Evolutionary conservation across 2,329 filamentous ascomycete species (phyloP).

Genomic region (Hansfordia pulvinata): DNA sequence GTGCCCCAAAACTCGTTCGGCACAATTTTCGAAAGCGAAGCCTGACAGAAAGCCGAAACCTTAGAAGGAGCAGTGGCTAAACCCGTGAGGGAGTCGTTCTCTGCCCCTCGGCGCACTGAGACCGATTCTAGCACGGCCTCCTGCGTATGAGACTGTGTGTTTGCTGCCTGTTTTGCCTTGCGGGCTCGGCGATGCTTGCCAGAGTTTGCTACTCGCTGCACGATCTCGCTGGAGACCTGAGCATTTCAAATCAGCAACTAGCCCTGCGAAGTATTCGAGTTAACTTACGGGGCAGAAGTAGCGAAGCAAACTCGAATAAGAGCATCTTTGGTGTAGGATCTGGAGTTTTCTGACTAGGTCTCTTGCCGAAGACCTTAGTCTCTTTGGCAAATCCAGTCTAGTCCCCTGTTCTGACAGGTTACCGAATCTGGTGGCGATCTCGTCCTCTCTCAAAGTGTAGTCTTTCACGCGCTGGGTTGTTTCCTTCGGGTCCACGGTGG

Average conservation of each 20-base stretch:
- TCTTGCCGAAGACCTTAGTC: conserved; percentile 49
- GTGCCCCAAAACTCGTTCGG: conserved; percentile 64
- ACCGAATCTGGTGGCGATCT: conserved; percentile 41
- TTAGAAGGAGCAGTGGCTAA: conserved; percentile 52
- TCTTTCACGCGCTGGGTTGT: conserved; percentile 68
- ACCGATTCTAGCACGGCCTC: no score
- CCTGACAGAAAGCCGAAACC: conserved; percentile 80
- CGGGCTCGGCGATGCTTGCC: no score
- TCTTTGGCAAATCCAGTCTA: conserved; percentile 38
- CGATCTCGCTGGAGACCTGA: no score
- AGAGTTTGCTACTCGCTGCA: no score
- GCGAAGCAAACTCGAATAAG: conserved; percentile 64
- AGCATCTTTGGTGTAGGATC: conserved; percentile 56
- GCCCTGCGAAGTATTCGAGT: no score
- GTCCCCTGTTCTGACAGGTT: conserved; percentile 10
- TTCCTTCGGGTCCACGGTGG: conserved; percentile 45
- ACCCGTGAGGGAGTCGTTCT: conserved; percentile 39
- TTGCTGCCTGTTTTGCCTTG: no score
- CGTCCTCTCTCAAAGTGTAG: conserved; percentile 73
- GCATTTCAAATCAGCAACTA: no score
- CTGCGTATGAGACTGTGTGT: conserved; percentile 10
- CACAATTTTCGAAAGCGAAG: conserved; percentile 58
- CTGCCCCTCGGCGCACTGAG: conserved; percentile 22
- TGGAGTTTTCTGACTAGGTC: conserved; percentile 56
- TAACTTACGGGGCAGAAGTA: conserved; percentile 61